Evolutionary conservation across 2,329 filamentous ascomycete genomes (phyloP), one percentile per base, ranked within the genome.

Genomic region (Colletotrichum lini): DNA sequence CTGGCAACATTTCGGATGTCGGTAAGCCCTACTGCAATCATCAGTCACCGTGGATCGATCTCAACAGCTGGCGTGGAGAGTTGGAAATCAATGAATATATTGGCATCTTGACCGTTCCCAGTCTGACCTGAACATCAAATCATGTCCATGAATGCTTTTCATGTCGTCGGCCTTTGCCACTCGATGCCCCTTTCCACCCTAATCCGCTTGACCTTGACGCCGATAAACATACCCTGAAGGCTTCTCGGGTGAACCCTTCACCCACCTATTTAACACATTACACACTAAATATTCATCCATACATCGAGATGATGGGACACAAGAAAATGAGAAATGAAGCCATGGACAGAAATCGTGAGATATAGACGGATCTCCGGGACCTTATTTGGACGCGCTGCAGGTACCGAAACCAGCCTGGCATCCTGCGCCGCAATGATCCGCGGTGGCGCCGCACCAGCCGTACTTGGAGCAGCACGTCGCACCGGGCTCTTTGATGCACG

Each of bases 371-470:
- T 26, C 16, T 5, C 26, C 3, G 35, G 12, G 8, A 10, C 3
- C 23, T 65, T 35, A 70, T n/a, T 60, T 65, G 60, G 66, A 52
- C 5, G 16, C 21, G 45, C 63, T 58, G 65, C 72, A 73, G 26
- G 61, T 63, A 38, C 72, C 72, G 45, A 72, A 68, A 13, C 50
- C 64, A 30, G 72, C 52, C 63, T 66, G 70, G 42, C 66, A 73
- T 15, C 73, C 73, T 3, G 53, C 35, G 16, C 66, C 65, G 66
- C 75, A 76, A 67, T 76, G 74, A 23, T 74, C 72, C 15, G 70
- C 5, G 12, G 73, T 72, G 54, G 58, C 58, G n/a, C 75, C 75
- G 53, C 75, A 76, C 66, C 72, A 76, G 47, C 74, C 74, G 56
- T 73, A 75, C 58, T 72, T 59, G 16, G 72, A 74, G 62, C 75